Percentiles rank a stretch among this genome's conserved stretches.
These are phyloP conservation scores for Cucumis sativus DNA, from an alignment of 306 rosid species.

Conservation along the genomic window Cucumber_9930_V3 NC_026658.2:24388001-24388500, in stretches of 20 bases:
- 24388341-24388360: conserved; percentile 15
- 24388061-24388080: too few species aligned
- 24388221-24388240: conserved; percentile 12
- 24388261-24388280: conserved; percentile 1
- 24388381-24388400: background rate
- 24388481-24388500: too few species aligned
- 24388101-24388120: too few species aligned
- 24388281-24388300: conserved; percentile 16
- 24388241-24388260: background rate
- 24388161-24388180: conserved; percentile 3
- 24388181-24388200: background rate
- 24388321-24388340: background rate
- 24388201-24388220: conserved; percentile 21
- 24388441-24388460: too few species aligned
- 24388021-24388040: too few species aligned
- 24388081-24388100: too few species aligned
- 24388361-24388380: background rate
- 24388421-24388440: too few species aligned
- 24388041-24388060: too few species aligned
- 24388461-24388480: too few species aligned
- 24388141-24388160: conserved; percentile 22
- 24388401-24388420: background rate
- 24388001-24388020: too few species aligned
- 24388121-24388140: too few species aligned
- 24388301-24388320: conserved; percentile 12